These are phyloP conservation scores for Epichloe baconii DNA, from an alignment of 2,329 filamentous ascomycete species.

Conservation along the genomic window DNA sequence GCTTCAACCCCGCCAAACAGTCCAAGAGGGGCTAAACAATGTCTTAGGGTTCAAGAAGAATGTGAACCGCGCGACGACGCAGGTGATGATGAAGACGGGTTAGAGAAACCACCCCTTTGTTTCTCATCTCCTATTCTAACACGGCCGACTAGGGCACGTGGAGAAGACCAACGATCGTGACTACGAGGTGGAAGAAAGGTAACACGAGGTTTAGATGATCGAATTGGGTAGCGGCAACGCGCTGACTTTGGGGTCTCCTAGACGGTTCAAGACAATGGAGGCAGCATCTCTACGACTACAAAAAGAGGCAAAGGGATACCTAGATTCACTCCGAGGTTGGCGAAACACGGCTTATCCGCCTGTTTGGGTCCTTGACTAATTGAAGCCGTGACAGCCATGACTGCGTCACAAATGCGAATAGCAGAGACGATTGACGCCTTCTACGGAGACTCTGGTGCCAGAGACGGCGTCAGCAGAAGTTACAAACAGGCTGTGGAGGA, in stretches of 20 bases:
- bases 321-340: constrained; percentile 81
- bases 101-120: constrained; percentile 13
- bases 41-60: constrained; percentile 57
- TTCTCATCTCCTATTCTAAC: background rate
- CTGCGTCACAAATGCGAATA: constrained; percentile 97
- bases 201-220: constrained; percentile 5
- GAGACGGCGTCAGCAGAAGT: constrained; percentile 86
- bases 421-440: constrained; percentile 99
- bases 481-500: constrained; percentile 99
- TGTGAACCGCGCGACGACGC: constrained; percentile 96
- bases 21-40: constrained; percentile 18
- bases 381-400: constrained; percentile 58
- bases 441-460: constrained; percentile 90
- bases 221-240: background rate
- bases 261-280: constrained; percentile 96
- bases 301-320: constrained; percentile 95
- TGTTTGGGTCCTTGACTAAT: background rate
- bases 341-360: background rate
- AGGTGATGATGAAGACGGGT: constrained; percentile 99
- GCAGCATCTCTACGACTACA: constrained; percentile 82
- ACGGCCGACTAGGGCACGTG: constrained; percentile 56
- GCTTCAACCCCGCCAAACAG: constrained; percentile 14
- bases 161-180: constrained; percentile 98
- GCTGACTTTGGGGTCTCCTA: constrained; percentile 24
- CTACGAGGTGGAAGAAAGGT: constrained; percentile 95